Evolutionary conservation across 1,139 yeast genomes (phyloP), one percentile per base, ranked within the genome.

Genomic region (Geotrichum cucujoidarum): DNA sequence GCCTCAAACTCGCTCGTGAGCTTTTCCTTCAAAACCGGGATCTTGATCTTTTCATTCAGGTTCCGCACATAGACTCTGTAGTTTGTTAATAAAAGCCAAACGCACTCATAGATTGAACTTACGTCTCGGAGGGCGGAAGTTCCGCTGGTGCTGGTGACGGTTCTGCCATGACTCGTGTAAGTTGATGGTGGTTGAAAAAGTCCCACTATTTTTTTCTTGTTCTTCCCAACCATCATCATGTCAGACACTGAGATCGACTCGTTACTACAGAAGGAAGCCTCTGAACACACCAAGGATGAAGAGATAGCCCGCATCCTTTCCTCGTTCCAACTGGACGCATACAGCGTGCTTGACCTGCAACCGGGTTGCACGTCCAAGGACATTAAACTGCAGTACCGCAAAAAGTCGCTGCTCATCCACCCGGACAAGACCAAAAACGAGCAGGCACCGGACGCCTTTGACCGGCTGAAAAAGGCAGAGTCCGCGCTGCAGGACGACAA

Each of bases 31-130:
- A 87, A 66, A 18, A 74, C 74, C 33, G 73, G 72, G 3, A 76
- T 58, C 7, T 82, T 75, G 16, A 84, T 76, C 55, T 78, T 78
- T 57, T 88, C 95, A 60, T 85, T 83, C 54, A 88, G 68, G 59
- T 86, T 86, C 55, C 83, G 74, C 32, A 85, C 62, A 60, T 85
- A 85, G 33, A 81, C 33, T 11, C 61, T 60, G 43, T 14, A 34
- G 21, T 4, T 20, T 6, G 27, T 24, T 40, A 24, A 16, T n/a
- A 18, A 20, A 31, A 13, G 22, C 4, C 16, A 10, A 10, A 6
- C 8, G 27, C 27, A 24, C 8, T 10, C 30, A 42, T 3, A 34
- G 25, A 20, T 27, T 4, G 13, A 14, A 36, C 46, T 33, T 17
- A 43, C 47, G 47, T 43, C 38, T 43, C 47, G 17, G 41, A 36